Percentiles rank a stretch among this genome's conserved stretches.
Conservation (phyloP, 2,329 filamentous ascomycete genomes). For the Fusarium sp. region DNA sequence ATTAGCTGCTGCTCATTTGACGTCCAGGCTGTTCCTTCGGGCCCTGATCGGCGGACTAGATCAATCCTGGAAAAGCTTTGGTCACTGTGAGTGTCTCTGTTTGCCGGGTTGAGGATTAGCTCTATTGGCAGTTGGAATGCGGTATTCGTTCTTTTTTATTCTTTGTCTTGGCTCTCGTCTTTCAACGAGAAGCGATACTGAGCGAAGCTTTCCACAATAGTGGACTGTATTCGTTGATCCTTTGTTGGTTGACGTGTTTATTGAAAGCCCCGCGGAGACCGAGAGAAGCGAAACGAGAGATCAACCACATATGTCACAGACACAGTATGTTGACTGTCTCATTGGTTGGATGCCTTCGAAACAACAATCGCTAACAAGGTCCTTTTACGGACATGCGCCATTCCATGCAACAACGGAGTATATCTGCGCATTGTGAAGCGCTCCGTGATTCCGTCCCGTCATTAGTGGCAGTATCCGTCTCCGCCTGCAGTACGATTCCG, state of each 20-base stretch:
- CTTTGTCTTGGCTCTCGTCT: neutral
- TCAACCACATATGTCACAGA: neutral
- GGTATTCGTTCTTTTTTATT: slow-evolving; percentile 3
- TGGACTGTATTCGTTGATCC: neutral
- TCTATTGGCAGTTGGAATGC: slow-evolving; percentile 28
- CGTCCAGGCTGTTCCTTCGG: slow-evolving; percentile 11
- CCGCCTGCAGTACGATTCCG: slow-evolving; percentile 33
- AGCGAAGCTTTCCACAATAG: neutral
- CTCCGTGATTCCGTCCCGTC: slow-evolving; percentile 37
- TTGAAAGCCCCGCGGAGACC: slow-evolving; percentile 10
- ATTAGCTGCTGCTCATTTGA: neutral
- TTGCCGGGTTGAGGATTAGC: slow-evolving; percentile 18
- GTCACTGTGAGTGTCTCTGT: neutral
- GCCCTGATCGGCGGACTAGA: slow-evolving; percentile 19
- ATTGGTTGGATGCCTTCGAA: neutral
- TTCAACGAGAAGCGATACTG: slow-evolving; percentile 2
- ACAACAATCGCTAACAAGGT: neutral
- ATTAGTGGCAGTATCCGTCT: slow-evolving; percentile 33
- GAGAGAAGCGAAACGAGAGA: slow-evolving; percentile 8
- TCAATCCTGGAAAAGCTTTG: slow-evolving; percentile 9
- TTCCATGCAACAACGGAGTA: neutral
- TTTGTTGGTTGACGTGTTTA: neutral
- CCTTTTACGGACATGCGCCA: neutral
- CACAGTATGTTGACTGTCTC: neutral
- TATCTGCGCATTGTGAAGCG: slow-evolving; percentile 10